Evolutionary conservation across 495 filamentous ascomycete species (phyloP), one percentile per base, ranked within the genome.

Genomic region (Apodospora peruviana): DNA sequence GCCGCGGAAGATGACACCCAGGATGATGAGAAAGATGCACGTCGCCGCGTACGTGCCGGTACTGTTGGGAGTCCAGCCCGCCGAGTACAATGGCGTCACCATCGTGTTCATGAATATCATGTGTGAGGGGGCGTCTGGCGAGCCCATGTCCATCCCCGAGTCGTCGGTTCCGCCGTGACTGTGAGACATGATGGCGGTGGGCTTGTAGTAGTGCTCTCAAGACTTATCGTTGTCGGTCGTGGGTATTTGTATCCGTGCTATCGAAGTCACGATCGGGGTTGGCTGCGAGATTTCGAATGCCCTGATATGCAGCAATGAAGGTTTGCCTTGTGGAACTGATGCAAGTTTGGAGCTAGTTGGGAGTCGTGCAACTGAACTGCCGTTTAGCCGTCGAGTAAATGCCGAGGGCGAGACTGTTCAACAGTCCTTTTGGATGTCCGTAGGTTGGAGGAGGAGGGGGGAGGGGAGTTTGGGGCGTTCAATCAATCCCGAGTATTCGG

Each of bases 21-120:
- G 79, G 14, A 84, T 48, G 65, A 93, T 82, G 38, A 95, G 75
- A 66, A 95, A 94, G 64, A 95, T 85, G 66, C 90, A 94, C 29
- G 88, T 91, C 34, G 77, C 89, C 4, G 86, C 89, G 62, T 96
- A 96, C 43, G 71, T 55, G 45, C 85, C 86, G 0, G 75, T 72
- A 16, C 67, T 78, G 5, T 58, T 70, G 10, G 91, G 91, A 4
- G 81, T 83, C 90, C 90, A 96, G 25, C 66, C 52, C 0, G 68
- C 53, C 5, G 87, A 86, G 75, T 79, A 96, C 51, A 96, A 81
- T 1, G 90, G 73, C 0, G 87, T 91, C 51, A 59, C 69, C 38
- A 79, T 82, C 48, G 70, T 64, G 57, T 75, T 83, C 47, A 76
- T 79, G 73, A 95, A 95, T 61, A 79, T 66, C 20, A 66, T 24